phyloP scores from a whole-genome alignment of 2,329 filamentous ascomycete species.

The Alternaria gansuensis region DNA sequence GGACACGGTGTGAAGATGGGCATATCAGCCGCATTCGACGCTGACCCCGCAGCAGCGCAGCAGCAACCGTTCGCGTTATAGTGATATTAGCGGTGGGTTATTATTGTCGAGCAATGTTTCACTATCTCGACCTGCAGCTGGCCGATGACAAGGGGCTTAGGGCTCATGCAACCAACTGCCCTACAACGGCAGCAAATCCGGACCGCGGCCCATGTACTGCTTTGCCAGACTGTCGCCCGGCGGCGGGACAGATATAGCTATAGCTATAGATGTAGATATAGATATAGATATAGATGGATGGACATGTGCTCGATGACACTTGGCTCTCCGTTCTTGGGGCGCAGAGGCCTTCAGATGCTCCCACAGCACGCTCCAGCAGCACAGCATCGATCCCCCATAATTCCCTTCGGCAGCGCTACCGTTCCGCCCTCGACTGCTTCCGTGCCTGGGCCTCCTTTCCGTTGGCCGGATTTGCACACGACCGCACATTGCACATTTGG shows the following conservation, averaged over 20 bases:
- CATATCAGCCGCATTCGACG: conserved; percentile 3
- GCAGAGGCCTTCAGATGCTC: conserved; percentile 20
- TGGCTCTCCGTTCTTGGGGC: conserved; percentile 2
- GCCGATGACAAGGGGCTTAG: conserved; percentile 16
- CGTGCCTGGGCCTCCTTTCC: conserved; percentile 15
- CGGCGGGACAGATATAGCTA: neutral
- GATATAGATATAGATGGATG: neutral
- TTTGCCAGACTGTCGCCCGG: conserved; percentile 4
- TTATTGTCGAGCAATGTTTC: conserved; percentile 26
- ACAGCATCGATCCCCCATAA: conserved; percentile 19
- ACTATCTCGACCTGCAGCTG: conserved; percentile 15
- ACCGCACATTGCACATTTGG: conserved; percentile 8
- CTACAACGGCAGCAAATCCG: conserved; percentile 15
- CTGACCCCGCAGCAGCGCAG: conserved; percentile 8
- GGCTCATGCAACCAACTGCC: conserved; percentile 8
- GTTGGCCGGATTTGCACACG: conserved; percentile 8
- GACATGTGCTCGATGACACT: conserved; percentile 11
- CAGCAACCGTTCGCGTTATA: conserved; percentile 26
- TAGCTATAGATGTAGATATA: neutral
- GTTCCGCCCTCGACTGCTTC: conserved; percentile 16
- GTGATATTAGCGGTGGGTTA: conserved; percentile 19
- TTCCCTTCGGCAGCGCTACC: conserved; percentile 25
- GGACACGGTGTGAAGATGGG: neutral
- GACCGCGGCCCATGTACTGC: neutral
- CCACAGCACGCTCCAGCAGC: conserved; percentile 8